Percentiles rank a stretch among this genome's conserved stretches.
phyloP scores from a whole-genome alignment of 345 rosid species.

The Ailanthus altissimus region DNA sequence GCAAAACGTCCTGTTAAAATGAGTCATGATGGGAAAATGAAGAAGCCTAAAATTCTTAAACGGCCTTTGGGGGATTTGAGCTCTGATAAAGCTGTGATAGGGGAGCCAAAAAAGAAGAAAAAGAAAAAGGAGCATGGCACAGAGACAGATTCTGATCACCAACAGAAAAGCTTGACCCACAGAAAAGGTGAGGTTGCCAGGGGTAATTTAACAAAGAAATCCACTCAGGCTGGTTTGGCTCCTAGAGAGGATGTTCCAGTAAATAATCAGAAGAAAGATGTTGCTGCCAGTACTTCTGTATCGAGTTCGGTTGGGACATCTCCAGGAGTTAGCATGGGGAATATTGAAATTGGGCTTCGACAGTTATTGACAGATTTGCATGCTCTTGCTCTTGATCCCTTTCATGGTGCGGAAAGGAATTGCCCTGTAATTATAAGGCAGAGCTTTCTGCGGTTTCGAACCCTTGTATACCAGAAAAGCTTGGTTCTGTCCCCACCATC shows the following conservation, averaged over 20 bases:
- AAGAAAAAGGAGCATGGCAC: slow-evolving; percentile 55
- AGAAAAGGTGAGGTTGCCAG: slow-evolving; percentile 43
- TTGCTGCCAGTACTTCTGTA: slow-evolving; percentile 22
- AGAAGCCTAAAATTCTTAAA: slow-evolving; percentile 59
- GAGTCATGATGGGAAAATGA: slow-evolving; percentile 40
- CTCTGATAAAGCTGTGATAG: slow-evolving; percentile 37
- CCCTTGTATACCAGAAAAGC: slow-evolving; percentile 79
- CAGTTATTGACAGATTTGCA: slow-evolving; percentile 70
- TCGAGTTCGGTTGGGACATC: slow-evolving; percentile 25
- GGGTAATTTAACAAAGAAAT: slow-evolving; percentile 35
- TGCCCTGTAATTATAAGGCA: slow-evolving; percentile 48
- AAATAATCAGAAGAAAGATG: slow-evolving; percentile 46
- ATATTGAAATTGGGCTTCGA: slow-evolving; percentile 43
- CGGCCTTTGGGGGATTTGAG: slow-evolving; percentile 45
- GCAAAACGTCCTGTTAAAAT: slow-evolving; percentile 40
- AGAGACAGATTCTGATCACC: slow-evolving; percentile 44
- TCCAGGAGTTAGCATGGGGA: slow-evolving; percentile 29
- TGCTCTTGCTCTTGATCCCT: slow-evolving; percentile 76
- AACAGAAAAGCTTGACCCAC: slow-evolving; percentile 42
- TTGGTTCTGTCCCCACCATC: slow-evolving; percentile 55
- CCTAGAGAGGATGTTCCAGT: slow-evolving; percentile 32
- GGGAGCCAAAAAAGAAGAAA: slow-evolving; percentile 64
- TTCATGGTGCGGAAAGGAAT: slow-evolving; percentile 54
- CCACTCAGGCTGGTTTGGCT: slow-evolving; percentile 35
- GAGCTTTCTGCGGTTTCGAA: slow-evolving; percentile 72